Base-by-base conservation (phyloP, 2,329 filamentous ascomycete species). In the Sphaerulina vaccinii region DNA sequence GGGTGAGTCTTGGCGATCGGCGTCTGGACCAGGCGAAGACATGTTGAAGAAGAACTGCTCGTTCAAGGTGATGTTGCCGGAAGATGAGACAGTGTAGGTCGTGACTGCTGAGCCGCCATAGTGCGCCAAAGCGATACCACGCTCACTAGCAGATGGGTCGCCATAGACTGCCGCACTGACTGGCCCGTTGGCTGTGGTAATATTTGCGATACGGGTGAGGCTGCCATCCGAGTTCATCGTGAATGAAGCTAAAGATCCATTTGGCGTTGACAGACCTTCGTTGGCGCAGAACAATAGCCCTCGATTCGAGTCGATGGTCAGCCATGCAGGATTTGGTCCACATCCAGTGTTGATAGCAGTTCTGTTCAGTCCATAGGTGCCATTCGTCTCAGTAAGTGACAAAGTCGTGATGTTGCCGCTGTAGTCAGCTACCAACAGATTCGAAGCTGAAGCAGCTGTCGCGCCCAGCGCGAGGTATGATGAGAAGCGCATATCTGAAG, bases 241-340 rank as follows among this genome's bases (percentile, higher is more conserved):
- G 52, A 71, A 73, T n/a, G 67, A 64, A 41, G 57, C 65, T 51
- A 86, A 66, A 1, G 75, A 73, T 44, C 79, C 80, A 55, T 79
- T 74, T n/a, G 69, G 63, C 3, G 63, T 64, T 18, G 65, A 65
- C 38, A 77, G 68, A 18, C 76, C 79, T 71, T 87, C 84, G 58
- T 87, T 78, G 38, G 81, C 61, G 67, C 83, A 86, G 69, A 80
- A 83, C 9, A 87, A 70, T 10, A 75, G 66, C 18, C 71, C 71
- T 54, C 75, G 73, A 39, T 70, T 62, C 51, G 72, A 66, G 62
- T 83, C 78, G 16, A 83, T 72, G 16, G 79, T 79, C 51, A 86
- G 70, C 82, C 83, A 87, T 9, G 81, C 79, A 4, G 83, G 79
- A 54, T 76, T 78, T 1, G 71, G 67, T 8, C 73, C 78, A 66